Conservation (phyloP, 495 filamentous ascomycete species). For the Neurospora intermedia region DNA sequence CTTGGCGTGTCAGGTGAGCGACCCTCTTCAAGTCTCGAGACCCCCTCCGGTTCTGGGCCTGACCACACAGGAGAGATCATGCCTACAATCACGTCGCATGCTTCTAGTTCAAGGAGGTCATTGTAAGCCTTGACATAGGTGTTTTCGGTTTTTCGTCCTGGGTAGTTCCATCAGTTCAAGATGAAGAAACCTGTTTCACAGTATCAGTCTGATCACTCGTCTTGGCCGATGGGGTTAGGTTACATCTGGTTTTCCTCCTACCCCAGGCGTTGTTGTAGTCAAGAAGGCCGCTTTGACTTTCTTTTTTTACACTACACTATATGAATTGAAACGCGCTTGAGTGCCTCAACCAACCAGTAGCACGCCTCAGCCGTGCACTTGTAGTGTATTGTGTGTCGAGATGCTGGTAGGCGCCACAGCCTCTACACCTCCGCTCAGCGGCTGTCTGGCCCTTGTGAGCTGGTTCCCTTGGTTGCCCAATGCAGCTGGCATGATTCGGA, state of each 20-base stretch:
- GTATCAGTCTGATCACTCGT: not conserved
- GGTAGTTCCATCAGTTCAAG: not conserved
- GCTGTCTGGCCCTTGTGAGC: not conserved
- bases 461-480: not conserved
- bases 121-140: not conserved
- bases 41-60: not conserved
- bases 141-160: not conserved
- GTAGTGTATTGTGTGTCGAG: constrained; percentile 23
- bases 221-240: not conserved
- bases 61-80: not conserved
- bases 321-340: constrained; percentile 24
- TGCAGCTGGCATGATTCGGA: not conserved
- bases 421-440: constrained; percentile 3
- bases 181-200: not conserved
- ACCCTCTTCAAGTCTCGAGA: not conserved
- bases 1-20: not conserved
- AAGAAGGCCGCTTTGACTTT: constrained; percentile 14
- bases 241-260: not conserved
- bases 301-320: constrained; percentile 24
- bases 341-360: constrained; percentile 19
- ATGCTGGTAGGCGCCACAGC: constrained; percentile 6
- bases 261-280: not conserved
- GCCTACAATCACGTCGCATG: not conserved
- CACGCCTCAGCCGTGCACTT: constrained; percentile 20
- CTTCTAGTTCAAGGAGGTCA: not conserved